Conservation (phyloP, 495 filamentous ascomycete species). For the Lophium mytilinum region DNA sequence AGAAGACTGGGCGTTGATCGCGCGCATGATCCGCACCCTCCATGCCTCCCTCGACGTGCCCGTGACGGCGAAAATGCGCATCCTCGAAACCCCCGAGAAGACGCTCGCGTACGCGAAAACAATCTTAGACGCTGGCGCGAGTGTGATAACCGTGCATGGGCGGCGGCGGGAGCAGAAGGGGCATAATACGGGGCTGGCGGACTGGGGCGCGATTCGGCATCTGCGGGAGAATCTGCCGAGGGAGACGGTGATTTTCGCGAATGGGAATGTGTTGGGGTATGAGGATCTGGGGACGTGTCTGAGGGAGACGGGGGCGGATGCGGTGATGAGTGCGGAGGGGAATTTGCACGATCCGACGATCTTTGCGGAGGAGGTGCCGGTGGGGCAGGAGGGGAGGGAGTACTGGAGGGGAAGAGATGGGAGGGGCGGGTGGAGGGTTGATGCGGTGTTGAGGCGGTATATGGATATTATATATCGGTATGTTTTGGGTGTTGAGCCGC, state of each 20-base stretch:
- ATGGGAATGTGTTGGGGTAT: conserved; percentile 83
- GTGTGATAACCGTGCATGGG: conserved; percentile 88
- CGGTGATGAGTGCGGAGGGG: conserved; percentile 91
- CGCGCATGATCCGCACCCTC: conserved; percentile 65
- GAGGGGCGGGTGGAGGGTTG: conserved; percentile 80
- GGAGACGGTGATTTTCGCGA: conserved; percentile 91
- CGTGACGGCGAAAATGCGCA: conserved; percentile 89
- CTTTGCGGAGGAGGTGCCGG: conserved; percentile 59
- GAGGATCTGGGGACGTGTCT: conserved; percentile 75
- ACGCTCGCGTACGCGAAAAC: conserved; percentile 85
- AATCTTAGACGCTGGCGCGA: conserved; percentile 81
- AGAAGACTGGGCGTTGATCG: conserved; percentile 81
- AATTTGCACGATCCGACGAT: conserved; percentile 86
- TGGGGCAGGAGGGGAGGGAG: conserved; percentile 57
- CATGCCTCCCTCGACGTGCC: conserved; percentile 66
- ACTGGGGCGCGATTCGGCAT: conserved; percentile 78
- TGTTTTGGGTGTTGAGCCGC: conserved; percentile 54
- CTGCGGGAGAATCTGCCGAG: conserved; percentile 74
- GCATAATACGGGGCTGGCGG: conserved; percentile 86
- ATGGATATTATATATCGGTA: conserved; percentile 78
- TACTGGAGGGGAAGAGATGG: conserved; percentile 81
- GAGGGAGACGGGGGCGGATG: conserved; percentile 80
- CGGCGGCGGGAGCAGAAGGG: conserved; percentile 87
- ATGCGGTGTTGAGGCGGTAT: conserved; percentile 80
- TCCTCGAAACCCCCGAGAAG: conserved; percentile 76